Evolutionary conservation across 1,284 basidiomycete genomes (phyloP).

Genomic region (Ustilago loliicola): DNA sequence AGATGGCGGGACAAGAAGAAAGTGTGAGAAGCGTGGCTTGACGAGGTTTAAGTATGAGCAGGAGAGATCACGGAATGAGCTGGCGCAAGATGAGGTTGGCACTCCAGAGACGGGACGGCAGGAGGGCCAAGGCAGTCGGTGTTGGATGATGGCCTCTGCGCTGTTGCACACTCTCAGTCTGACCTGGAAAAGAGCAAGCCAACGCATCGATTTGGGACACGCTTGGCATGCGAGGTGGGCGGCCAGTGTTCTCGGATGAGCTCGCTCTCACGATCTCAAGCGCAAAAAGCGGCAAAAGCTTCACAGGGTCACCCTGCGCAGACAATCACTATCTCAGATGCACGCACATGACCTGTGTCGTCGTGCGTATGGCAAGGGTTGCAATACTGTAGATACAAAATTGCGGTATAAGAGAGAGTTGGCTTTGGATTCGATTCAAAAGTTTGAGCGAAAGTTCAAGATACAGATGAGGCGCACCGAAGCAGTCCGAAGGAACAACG

Average conservation of each 20-base stretch:
- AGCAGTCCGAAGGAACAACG: conserved; percentile 26
- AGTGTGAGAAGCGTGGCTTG: conserved; percentile 13
- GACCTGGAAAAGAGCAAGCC: background rate
- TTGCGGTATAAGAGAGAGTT: background rate
- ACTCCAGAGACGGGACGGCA: background rate
- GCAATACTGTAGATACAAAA: conserved; percentile 9
- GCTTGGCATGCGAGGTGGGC: conserved; percentile 11
- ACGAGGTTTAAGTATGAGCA: conserved; percentile 39
- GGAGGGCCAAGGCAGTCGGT: background rate
- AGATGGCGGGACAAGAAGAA: conserved; percentile 29
- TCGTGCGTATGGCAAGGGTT: conserved; percentile 5
- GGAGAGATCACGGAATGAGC: conserved; percentile 7
- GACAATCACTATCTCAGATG: conserved; percentile 11
- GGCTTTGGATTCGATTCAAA: conserved; percentile 15
- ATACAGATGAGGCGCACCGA: conserved; percentile 18
- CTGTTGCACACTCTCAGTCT: background rate
- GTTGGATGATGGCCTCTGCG: conserved; percentile 31
- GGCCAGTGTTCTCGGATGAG: background rate
- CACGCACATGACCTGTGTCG: conserved; percentile 29
- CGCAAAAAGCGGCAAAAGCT: conserved; percentile 11
- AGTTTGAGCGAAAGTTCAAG: conserved; percentile 8
- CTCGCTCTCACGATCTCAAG: conserved; percentile 25
- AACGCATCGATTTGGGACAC: conserved; percentile 22
- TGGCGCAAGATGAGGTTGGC: conserved; percentile 11
- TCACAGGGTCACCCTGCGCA: conserved; percentile 19